A percentile compares a stretch with the other conserved stretches of the same genome.
Conservation (phyloP, 2,329 filamentous ascomycete genomes). For the Plectosphaerella sp. region DNA sequence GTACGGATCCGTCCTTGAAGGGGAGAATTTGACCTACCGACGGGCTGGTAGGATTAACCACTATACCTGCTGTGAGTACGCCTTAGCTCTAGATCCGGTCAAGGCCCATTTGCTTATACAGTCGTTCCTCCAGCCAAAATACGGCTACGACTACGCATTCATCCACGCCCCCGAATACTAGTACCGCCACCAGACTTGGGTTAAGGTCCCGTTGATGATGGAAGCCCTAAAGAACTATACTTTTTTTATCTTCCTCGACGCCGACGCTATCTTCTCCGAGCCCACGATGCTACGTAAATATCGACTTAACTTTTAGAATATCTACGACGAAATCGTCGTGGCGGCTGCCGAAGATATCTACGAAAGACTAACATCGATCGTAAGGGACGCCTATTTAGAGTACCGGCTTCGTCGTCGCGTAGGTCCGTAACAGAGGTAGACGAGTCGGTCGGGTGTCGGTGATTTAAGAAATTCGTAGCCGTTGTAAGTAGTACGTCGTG, state of each 20-base stretch:
- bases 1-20: constrained; percentile 3
- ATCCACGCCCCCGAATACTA: constrained; percentile 34
- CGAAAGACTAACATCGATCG: constrained; percentile 28
- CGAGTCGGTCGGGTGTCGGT: too few species aligned
- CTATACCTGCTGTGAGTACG: constrained; percentile 33
- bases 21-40: constrained; percentile 2
- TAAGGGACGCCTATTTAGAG: constrained; percentile 29
- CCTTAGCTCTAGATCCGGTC: too few species aligned
- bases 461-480: too few species aligned
- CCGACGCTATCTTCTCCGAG: constrained; percentile 35
- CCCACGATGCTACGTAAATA: constrained; percentile 40
- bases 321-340: constrained; percentile 31
- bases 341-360: constrained; percentile 41
- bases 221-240: constrained; percentile 32
- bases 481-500: too few species aligned
- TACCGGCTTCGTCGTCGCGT: constrained; percentile 39
- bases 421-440: too few species aligned
- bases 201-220: constrained; percentile 33
- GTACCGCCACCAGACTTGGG: constrained; percentile 40
- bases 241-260: constrained; percentile 39
- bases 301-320: constrained; percentile 41
- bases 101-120: too few species aligned
- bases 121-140: constrained; percentile 41
- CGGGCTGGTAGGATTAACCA: constrained; percentile 27
- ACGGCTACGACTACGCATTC: constrained; percentile 44